These are phyloP conservation scores for Pterocarpus santalinus DNA, from an alignment of 306 rosid genomes.

Conservation along the genomic window DNA sequence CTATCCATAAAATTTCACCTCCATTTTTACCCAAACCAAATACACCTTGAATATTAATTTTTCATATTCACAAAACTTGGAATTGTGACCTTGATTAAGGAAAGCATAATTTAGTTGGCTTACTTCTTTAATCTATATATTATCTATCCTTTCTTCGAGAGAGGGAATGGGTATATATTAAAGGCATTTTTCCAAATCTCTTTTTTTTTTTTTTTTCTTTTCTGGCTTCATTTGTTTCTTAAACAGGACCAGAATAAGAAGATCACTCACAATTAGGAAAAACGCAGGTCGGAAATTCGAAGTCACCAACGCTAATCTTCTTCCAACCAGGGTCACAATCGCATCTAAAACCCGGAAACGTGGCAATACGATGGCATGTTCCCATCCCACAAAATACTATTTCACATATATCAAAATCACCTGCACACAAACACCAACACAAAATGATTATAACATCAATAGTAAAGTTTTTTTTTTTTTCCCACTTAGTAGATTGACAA, in stretches of 20 bases:
- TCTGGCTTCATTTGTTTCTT: background rate
- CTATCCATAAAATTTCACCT: no score
- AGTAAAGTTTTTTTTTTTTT: no score
- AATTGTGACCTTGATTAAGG: no score
- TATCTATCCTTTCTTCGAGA: background rate
- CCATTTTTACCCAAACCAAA: no score
- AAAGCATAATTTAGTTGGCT: background rate
- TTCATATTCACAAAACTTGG: no score
- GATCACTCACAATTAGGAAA: slow-evolving; percentile 53
- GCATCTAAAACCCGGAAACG: slow-evolving; percentile 11
- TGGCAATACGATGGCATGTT: slow-evolving; percentile 27
- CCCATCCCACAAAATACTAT: slow-evolving; percentile 50
- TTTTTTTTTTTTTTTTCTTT: background rate
- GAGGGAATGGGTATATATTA: background rate
- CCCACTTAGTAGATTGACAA: no score
- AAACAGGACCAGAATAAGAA: background rate
- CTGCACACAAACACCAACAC: slow-evolving; percentile 22
- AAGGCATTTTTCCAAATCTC: background rate
- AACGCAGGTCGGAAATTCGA: slow-evolving; percentile 39
- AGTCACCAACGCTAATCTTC: background rate
- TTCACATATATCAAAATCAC: slow-evolving; percentile 26
- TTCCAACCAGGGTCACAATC: slow-evolving; percentile 57
- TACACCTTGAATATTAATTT: no score
- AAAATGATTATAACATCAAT: no score
- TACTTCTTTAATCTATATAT: background rate